A percentile compares a stretch with the other conserved stretches of the same genome.
phyloP scores from a whole-genome alignment of 495 filamentous ascomycete species.

The Friedmanniomyces simplex region DNA sequence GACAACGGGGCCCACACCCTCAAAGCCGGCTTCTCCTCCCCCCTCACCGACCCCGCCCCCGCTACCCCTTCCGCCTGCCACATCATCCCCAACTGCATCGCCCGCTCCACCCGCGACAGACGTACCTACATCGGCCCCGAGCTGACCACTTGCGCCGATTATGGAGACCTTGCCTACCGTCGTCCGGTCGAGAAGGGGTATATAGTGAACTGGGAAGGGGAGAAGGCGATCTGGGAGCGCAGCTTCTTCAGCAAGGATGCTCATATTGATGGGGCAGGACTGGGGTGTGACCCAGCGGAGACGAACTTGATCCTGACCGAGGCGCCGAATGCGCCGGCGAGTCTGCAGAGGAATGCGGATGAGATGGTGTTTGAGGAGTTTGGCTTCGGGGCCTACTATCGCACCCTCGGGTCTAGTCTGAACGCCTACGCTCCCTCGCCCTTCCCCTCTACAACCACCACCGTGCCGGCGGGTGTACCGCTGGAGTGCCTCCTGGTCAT shows the following conservation, averaged over 20 bases:
- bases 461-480: constrained; percentile 41
- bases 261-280: constrained; percentile 35
- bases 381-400: constrained; percentile 78
- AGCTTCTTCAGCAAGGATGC: constrained; percentile 52
- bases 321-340: constrained; percentile 73
- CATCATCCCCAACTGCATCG: constrained; percentile 78
- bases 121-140: constrained; percentile 71
- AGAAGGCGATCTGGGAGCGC: constrained; percentile 93
- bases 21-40: constrained; percentile 74
- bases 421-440: constrained; percentile 68
- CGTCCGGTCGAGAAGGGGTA: constrained; percentile 93
- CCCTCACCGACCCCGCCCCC: constrained; percentile 16
- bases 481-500: constrained; percentile 77
- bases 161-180: constrained; percentile 78
- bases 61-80: constrained; percentile 40
- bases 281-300: constrained; percentile 61
- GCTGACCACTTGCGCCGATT: constrained; percentile 70
- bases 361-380: constrained; percentile 98
- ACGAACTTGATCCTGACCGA: constrained; percentile 79
- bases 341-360: constrained; percentile 79
- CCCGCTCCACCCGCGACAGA: constrained; percentile 60
- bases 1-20: constrained; percentile 93
- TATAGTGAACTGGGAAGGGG: constrained; percentile 90
- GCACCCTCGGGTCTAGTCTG: constrained; percentile 58
- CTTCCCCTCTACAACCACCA: constrained; percentile 43